Evolutionary conservation across 2,329 filamentous ascomycete species (phyloP).

Genomic region (Talaromyces verruculosus): DNA sequence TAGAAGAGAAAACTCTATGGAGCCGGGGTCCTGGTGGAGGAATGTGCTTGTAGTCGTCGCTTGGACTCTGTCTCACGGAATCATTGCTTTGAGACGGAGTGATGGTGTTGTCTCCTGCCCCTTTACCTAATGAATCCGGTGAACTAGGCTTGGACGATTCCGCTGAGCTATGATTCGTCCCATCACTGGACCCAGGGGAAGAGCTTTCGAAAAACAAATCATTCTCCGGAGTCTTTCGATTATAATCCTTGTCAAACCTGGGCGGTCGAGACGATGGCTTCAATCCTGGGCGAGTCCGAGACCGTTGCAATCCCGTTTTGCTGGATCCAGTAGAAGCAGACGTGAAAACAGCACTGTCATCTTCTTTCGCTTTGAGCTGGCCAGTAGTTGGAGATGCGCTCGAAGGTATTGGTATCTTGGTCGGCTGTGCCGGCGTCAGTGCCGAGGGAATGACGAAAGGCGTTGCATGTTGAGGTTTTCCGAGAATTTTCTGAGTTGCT

Average conservation of each 20-base stretch:
- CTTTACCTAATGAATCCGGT: slow-evolving; percentile 12
- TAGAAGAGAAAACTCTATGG: slow-evolving; percentile 15
- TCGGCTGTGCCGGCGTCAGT: slow-evolving; percentile 15
- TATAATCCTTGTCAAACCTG: background rate
- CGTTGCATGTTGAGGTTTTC: slow-evolving; percentile 1
- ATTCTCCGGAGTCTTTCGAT: slow-evolving; percentile 4
- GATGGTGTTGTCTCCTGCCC: background rate
- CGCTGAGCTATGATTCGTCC: background rate
- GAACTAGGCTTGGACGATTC: background rate
- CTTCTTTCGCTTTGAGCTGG: slow-evolving; percentile 19
- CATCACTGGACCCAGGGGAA: slow-evolving; percentile 4
- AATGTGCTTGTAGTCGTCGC: slow-evolving; percentile 13
- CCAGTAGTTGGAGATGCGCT: slow-evolving; percentile 26
- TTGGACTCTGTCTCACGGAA: background rate
- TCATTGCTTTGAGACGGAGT: background rate
- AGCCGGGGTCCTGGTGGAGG: background rate
- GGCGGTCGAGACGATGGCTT: slow-evolving; percentile 1
- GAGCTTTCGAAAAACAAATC: slow-evolving; percentile 11
- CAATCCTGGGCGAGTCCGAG: background rate
- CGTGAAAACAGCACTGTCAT: slow-evolving; percentile 38
- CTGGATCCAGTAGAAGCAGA: slow-evolving; percentile 42
- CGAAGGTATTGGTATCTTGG: slow-evolving; percentile 19
- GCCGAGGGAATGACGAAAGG: slow-evolving; percentile 1
- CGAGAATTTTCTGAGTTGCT: background rate
- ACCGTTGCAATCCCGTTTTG: slow-evolving; percentile 19